Base-by-base conservation (phyloP, 2,329 filamentous ascomycete species). In the Cryphonectria carpinicola region DNA sequence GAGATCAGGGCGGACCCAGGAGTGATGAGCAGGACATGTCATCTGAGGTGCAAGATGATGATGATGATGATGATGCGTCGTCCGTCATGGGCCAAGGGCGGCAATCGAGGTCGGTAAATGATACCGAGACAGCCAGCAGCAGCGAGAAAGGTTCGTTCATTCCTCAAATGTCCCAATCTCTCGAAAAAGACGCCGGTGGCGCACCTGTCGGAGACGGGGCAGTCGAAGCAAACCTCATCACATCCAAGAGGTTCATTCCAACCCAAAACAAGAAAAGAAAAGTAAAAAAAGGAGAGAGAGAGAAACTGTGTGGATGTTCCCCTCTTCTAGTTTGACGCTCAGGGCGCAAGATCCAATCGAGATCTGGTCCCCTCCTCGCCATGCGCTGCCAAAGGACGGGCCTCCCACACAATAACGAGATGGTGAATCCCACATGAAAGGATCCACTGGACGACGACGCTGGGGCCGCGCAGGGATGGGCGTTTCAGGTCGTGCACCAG, bases 401-500 rank as follows among this genome's bases (percentile, higher is more conserved):
- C 17, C 54, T 32, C 54, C 28, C 54, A 35, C 58, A 35, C 58
- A 61, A 25, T 22, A 22, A 61, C 14, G 19, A 35, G 1, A 35
- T 52, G 43, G 28, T 56, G 62, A 49, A 65, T 52, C 39, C 4
- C 32, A 22, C 3, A 5, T 37, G 13, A n/a, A 37, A 46, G 22
- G 64, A 0, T 25, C 46, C 64, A 39, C 64, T 19, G 17, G 39
- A 28, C 22, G 56, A 61, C 32, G 58, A 22, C 22, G 43, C n/a
- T 41, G 35, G 43, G 43, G 60, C 32, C 37, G 46, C 64, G 46
- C 70, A 66, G 64, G 67, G 67, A 70, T 68, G 54, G 25, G 25
- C 69, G 70, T 71, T 71, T 71, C 70, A 71, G 70, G 64, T 67
- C n/a, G 58, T 63, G 61, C 64, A 65, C 49, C 28, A 62, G 35